Conservation (phyloP, 495 filamentous ascomycete species). For the Thermochaetoides thermophila region DNA sequence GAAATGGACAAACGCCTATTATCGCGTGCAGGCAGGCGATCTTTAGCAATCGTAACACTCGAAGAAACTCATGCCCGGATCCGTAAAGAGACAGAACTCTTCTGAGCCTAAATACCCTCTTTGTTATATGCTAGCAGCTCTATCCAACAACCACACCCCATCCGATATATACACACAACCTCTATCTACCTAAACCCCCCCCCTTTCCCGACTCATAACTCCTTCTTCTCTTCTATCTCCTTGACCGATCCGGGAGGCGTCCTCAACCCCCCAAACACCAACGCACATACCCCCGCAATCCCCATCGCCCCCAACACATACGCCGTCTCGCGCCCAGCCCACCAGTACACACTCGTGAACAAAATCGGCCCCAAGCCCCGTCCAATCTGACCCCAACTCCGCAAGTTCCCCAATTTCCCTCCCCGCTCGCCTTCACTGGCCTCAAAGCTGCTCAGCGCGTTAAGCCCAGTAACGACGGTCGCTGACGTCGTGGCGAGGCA, state of each 20-base stretch:
- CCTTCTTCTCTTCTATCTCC: conserved; percentile 22
- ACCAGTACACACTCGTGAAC: conserved; percentile 98
- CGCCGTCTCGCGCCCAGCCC: conserved; percentile 78
- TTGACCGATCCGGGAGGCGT: conserved; percentile 27
- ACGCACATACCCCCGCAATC: conserved; percentile 54
- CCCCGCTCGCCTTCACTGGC: conserved; percentile 68
- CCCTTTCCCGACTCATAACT: conserved; percentile 13
- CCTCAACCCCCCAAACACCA: conserved; percentile 57
- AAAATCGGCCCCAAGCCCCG: conserved; percentile 72
- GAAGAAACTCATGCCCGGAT: no score
- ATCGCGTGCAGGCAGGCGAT: no score
- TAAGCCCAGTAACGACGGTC: conserved; percentile 87
- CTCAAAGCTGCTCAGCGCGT: conserved; percentile 82
- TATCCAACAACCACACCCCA: neutral
- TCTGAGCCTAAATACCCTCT: no score
- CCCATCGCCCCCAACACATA: conserved; percentile 67
- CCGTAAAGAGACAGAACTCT: no score
- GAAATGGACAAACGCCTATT: no score
- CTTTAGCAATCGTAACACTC: no score
- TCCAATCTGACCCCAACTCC: conserved; percentile 75
- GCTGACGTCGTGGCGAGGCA: conserved; percentile 77
- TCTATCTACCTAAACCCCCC: neutral
- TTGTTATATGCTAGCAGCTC: neutral
- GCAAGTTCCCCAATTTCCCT: conserved; percentile 66
- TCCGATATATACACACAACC: neutral